Percentiles rank a stretch among this genome's conserved stretches.
Evolutionary conservation across 371 early-diverging fungal species (phyloP).

Genomic region (Saksenaea oblongispora): DNA sequence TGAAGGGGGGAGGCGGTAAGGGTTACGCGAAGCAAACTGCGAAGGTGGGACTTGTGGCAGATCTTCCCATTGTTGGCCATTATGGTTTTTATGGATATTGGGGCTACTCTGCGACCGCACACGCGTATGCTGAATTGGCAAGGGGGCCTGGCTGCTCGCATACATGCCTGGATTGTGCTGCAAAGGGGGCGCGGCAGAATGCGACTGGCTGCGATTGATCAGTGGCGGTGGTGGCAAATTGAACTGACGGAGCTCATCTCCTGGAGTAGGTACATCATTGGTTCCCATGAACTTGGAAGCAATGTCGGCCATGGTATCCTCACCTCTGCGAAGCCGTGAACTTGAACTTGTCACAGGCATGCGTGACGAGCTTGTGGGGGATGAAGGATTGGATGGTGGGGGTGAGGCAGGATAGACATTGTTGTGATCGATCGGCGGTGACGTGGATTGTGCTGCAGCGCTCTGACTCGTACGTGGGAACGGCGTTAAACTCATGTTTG

Average conservation of each 20-base stretch:
- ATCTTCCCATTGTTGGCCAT: slow-evolving; percentile 23
- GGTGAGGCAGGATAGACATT: slow-evolving; percentile 57
- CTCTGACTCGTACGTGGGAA: slow-evolving; percentile 13
- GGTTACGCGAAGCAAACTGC: slow-evolving; percentile 26
- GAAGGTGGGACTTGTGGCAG: slow-evolving; percentile 24
- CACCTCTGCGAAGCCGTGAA: slow-evolving; percentile 30
- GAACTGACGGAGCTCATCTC: slow-evolving; percentile 19
- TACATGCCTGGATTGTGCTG: slow-evolving; percentile 71
- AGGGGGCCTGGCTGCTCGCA: not conserved
- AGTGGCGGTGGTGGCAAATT: slow-evolving; percentile 16
- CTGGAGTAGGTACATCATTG: slow-evolving; percentile 8
- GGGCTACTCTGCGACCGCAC: slow-evolving; percentile 67
- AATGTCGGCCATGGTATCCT: slow-evolving; percentile 43
- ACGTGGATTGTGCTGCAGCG: not conserved
- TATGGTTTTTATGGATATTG: slow-evolving; percentile 51
- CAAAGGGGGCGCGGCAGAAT: slow-evolving; percentile 25
- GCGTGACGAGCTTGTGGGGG: slow-evolving; percentile 53
- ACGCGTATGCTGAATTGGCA: slow-evolving; percentile 40
- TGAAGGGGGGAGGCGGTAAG: slow-evolving; percentile 25
- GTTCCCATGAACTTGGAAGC: slow-evolving; percentile 45
- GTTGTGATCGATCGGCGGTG: slow-evolving; percentile 12
- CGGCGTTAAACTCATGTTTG: slow-evolving; percentile 27
- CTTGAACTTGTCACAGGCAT: slow-evolving; percentile 9
- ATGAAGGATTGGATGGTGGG: slow-evolving; percentile 62
- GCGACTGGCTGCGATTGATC: slow-evolving; percentile 40